These are phyloP conservation scores for Rhodotorula sp. DNA, from an alignment of 1,284 basidiomycete species.

Conservation along the genomic window DNA sequence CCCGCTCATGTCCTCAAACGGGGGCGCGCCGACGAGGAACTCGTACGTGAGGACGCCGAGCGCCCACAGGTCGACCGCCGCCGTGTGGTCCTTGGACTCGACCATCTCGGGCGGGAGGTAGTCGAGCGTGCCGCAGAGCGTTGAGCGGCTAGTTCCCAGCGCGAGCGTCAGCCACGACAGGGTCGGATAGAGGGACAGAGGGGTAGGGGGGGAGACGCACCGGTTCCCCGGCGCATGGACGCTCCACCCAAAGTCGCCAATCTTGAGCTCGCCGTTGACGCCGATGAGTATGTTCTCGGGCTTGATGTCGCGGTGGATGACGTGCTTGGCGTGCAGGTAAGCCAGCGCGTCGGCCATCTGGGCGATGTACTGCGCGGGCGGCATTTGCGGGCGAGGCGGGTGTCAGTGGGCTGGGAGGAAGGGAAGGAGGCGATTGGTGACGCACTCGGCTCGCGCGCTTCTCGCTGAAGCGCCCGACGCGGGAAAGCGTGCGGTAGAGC, in stretches of 20 bases:
- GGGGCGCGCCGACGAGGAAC: constrained; percentile 87
- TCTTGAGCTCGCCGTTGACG: constrained; percentile 95
- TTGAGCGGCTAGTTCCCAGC: constrained; percentile 60
- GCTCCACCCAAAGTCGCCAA: constrained; percentile 98
- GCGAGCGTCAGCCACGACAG: background rate
- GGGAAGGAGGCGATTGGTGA: constrained; percentile 22
- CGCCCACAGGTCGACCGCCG: constrained; percentile 95
- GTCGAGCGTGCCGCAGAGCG: constrained; percentile 92
- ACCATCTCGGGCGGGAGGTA: constrained; percentile 99
- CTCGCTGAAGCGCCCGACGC: constrained; percentile 82
- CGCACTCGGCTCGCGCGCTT: constrained; percentile 67
- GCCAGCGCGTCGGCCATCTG: constrained; percentile 97
- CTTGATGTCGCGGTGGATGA: constrained; percentile 99
- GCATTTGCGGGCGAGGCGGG: background rate
- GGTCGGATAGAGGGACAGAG: background rate
- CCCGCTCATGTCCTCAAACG: constrained; percentile 85
- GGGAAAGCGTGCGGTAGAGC: constrained; percentile 91
- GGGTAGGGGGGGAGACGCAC: background rate
- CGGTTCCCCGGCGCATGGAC: constrained; percentile 94
- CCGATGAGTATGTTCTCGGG: constrained; percentile 91
- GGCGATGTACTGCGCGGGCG: constrained; percentile 73
- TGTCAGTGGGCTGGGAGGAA: background rate
- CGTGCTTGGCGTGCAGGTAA: constrained; percentile 93
- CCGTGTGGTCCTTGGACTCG: constrained; percentile 79
- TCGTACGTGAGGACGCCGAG: constrained; percentile 95